Base-by-base conservation (phyloP, 164 flowering plant species). In the Annona cherimola region DNA sequence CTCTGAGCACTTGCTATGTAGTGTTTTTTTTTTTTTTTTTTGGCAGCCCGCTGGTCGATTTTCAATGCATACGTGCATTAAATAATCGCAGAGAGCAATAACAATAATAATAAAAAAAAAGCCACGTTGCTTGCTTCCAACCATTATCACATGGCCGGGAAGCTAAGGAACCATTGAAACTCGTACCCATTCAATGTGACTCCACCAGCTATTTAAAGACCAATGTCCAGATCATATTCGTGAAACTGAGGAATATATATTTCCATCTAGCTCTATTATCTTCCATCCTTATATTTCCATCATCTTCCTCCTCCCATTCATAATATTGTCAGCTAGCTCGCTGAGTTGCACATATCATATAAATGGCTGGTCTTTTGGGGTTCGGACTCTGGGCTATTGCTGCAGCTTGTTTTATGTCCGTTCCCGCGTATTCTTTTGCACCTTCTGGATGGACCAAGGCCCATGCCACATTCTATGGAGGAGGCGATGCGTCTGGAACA, bases 401-500 rank as follows among this genome's bases (percentile, higher is more conserved):
- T 40, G 55, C 61, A 2, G 19, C 54, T 45, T 50, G 61, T 54
- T 42, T 76, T 35, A 73, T 60, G 3, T 26, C 61, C 16, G 9
- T 68, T 41, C 67, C 61, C 55, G 85, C 71, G 18, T 8, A 71
- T 19, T 88, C 83, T 14, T 86, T 83, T 73, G 1, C 74, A 0
- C 63, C 90, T 63, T 79, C 87, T 35, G 86, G 81, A 1, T 87
- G 87, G 89, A 78, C 69, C 16, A 77, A 73, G 42, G 96, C 78
- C 70, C 96, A 91, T 77, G 96, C 96, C 18, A 91, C 96, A 4
- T 91, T 91, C 67, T 91, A 91, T 68, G 93, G 93, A 2, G 89
- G 87, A 5, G 73, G 88, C 35, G 96, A 91, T 62, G 90, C 92
- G 68, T 89, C 93, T 0, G 96, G 93, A 72, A 89, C 93, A 3